Evolutionary conservation across 2,329 filamentous ascomycete species (phyloP), one percentile per base, ranked within the genome.

Genomic region (Xylaria sp.): DNA sequence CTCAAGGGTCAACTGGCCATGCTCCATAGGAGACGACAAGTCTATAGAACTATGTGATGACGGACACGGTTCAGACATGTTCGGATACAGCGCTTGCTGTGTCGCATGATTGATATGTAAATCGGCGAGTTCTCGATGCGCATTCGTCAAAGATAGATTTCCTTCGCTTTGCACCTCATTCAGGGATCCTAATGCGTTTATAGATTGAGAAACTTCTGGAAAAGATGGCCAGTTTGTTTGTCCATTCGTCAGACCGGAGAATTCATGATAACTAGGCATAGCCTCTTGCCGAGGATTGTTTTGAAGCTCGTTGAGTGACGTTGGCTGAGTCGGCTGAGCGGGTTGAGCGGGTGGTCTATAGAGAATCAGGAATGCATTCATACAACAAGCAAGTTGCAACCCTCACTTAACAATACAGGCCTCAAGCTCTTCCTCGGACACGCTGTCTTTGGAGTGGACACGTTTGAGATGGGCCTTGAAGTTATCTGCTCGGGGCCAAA

Each of bases 401-500:
- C 9, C 68, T 64, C 69, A 81, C 80, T 70, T 73, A 60, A 74
- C 69, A 18, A 74, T 58, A 58, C 72, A 86, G 13, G 72, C 46
- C 23, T 77, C 75, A 4, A 86, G 69, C 36, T 83, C 80, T 20
- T 80, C 78, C 2, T 83, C 82, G 2, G 76, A 67, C 3, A 67
- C 65, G 10, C 83, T 76, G 0, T 76, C 32, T 3, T 78, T 77
- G 0, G 71, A 69, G 77, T 97, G 94, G 74, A 93, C 88, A 12
- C 90, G 87, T 58, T 81, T 83, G 53, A 97, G 84, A 76, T 97
- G 94, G 41, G 91, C 89, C 68, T 90, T 90, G 78, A 97, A 97
- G 75, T 97, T 97, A 78, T 97, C 94, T 59, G 90, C 83, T 25
- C 94, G 87, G 0, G 91, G 91, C 93, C 93, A 97, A 41, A 85